Conservation (phyloP, 2,329 filamentous ascomycete genomes). For the Diplodia seriata region DNA sequence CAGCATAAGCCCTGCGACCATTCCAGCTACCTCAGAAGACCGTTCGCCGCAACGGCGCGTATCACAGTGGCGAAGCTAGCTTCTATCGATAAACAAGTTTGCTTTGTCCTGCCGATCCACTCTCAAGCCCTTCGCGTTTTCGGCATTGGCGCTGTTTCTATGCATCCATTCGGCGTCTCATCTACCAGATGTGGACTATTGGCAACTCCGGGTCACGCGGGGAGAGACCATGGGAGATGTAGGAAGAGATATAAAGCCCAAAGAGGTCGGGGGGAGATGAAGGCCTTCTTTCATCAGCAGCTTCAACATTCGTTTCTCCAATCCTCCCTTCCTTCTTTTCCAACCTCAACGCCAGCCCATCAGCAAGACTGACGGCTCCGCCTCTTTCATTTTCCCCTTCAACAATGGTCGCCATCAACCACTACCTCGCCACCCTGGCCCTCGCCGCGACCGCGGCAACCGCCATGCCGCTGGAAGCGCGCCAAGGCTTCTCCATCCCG, state of each 20-base stretch:
- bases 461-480: not conserved
- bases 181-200: not conserved
- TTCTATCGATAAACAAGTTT: not conserved
- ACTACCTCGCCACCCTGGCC: not conserved
- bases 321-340: not conserved
- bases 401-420: slow-evolving; percentile 18
- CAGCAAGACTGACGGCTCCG: no score
- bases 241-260: not conserved
- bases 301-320: not conserved
- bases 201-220: not conserved
- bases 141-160: not conserved
- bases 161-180: slow-evolving; percentile 4
- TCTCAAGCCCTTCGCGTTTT: not conserved
- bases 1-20: not conserved
- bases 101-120: not conserved
- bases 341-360: no score
- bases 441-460: not conserved
- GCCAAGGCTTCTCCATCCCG: slow-evolving; percentile 7
- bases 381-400: not conserved
- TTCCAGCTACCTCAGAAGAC: not conserved
- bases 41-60: slow-evolving; percentile 14
- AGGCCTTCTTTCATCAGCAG: not conserved
- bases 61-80: not conserved
- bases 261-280: not conserved
- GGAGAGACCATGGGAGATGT: not conserved